Evolutionary conservation across 2,329 filamentous ascomycete genomes (phyloP).

Genomic region (Amphichorda felina): DNA sequence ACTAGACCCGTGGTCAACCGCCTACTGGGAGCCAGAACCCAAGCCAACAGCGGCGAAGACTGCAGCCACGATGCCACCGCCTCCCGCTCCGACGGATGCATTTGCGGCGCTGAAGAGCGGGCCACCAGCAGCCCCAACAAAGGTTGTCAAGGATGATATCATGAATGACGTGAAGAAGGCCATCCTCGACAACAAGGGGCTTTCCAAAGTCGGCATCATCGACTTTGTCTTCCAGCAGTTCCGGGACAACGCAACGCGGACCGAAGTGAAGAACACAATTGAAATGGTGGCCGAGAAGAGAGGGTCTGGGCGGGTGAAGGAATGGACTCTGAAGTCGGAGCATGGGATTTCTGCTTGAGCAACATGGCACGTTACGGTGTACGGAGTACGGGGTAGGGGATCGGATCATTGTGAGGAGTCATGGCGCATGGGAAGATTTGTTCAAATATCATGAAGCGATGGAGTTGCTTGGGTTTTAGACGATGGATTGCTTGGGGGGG

Average conservation of each 20-base stretch:
- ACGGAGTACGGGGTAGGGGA: too few relatives aligned
- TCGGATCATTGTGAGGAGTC: too few relatives aligned
- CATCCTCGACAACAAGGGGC: slow-evolving; percentile 24
- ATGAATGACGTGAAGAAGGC: slow-evolving; percentile 28
- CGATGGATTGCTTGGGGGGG: background rate
- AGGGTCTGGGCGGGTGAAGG: slow-evolving; percentile 21
- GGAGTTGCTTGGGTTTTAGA: background rate
- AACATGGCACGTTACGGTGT: too few relatives aligned
- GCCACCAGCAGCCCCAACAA: slow-evolving; percentile 7
- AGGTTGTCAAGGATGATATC: slow-evolving; percentile 24
- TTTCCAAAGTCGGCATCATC: slow-evolving; percentile 27
- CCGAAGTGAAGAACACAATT: slow-evolving; percentile 28
- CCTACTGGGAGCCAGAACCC: slow-evolving; percentile 56
- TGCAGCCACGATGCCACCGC: slow-evolving; percentile 17
- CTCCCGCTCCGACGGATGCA: slow-evolving; percentile 20
- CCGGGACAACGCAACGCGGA: slow-evolving; percentile 20
- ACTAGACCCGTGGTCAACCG: slow-evolving; percentile 1
- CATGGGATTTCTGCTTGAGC: slow-evolving; percentile 19
- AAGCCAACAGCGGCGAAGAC: slow-evolving; percentile 14
- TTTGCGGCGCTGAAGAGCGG: slow-evolving; percentile 19
- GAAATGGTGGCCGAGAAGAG: slow-evolving; percentile 27
- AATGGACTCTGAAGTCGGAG: slow-evolving; percentile 26
- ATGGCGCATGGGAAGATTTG: background rate
- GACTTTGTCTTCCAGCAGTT: slow-evolving; percentile 27
- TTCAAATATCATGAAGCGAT: background rate